Evolutionary conservation across 208 protist genomes (phyloP).

Genomic region (Leishmania major): DNA sequence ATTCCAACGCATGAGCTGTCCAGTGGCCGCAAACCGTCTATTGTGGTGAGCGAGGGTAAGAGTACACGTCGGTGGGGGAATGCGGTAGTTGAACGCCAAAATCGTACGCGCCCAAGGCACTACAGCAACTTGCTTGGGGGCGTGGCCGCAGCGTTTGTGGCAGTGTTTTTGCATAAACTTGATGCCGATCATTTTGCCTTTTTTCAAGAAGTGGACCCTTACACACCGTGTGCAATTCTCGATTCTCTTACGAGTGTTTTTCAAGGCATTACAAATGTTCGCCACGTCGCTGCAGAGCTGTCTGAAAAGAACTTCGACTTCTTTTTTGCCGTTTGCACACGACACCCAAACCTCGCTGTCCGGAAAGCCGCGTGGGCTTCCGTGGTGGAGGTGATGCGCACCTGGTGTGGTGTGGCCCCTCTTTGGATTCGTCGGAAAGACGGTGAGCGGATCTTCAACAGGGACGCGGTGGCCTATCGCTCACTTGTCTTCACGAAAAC

Average conservation of each 20-base stretch:
- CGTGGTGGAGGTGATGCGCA: conserved; percentile 38
- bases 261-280: conserved; percentile 38
- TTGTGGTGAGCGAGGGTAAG: conserved; percentile 58
- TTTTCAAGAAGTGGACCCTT: conserved; percentile 66
- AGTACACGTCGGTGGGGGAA: conserved; percentile 70
- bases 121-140: conserved; percentile 54
- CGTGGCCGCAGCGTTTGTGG: conserved; percentile 50
- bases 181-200: conserved; percentile 70
- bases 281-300: conserved; percentile 28
- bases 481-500: conserved; percentile 48
- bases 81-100: conserved; percentile 36
- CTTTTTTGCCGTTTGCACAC: conserved; percentile 31
- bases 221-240: conserved; percentile 52
- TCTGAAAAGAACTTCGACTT: conserved; percentile 38
- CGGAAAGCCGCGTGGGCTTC: conserved; percentile 34
- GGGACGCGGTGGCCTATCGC: conserved; percentile 3
- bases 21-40: conserved; percentile 15
- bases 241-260: conserved; percentile 45
- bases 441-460: conserved; percentile 23
- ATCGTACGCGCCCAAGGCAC: conserved; percentile 3
- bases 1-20: conserved; percentile 38
- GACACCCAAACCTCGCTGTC: conserved; percentile 34
- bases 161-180: conserved; percentile 46
- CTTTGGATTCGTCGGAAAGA: conserved; percentile 27
- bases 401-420: conserved; percentile 37